Conservation (phyloP, 257 asterid genomes). For the Fraxinus pennsylvanica region DNA sequence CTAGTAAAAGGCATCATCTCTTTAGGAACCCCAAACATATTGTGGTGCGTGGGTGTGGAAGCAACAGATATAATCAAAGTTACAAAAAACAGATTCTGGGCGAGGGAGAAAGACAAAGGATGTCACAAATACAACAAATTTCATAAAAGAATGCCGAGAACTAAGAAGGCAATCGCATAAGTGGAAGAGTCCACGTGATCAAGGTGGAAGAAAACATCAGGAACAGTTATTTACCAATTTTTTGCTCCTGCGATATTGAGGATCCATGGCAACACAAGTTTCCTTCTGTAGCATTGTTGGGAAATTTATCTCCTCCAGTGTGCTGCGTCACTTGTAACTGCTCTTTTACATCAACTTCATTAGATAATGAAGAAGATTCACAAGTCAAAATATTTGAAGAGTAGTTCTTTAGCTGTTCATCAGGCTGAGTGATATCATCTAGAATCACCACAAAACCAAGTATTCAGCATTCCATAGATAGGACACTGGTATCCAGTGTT, state of each 20-base stretch:
- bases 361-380: conserved; percentile 35
- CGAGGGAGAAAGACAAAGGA: conserved; percentile 12
- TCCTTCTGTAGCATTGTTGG: conserved; percentile 29
- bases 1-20: neutral
- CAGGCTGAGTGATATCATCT: conserved; percentile 86
- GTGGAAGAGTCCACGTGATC: conserved; percentile 9
- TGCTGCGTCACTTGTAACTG: conserved; percentile 29
- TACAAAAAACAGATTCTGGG: neutral
- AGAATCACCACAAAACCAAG: conserved; percentile 35
- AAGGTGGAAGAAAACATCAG: conserved; percentile 24
- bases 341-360: conserved; percentile 37
- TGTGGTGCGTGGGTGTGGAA: neutral
- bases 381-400: conserved; percentile 29
- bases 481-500: neutral
- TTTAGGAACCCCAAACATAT: neutral
- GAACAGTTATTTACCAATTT: conserved; percentile 44
- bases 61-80: neutral
- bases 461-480: conserved; percentile 24
- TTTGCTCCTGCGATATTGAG: conserved; percentile 35
- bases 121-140: conserved; percentile 7
- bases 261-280: conserved; percentile 23
- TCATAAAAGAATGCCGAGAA: conserved; percentile 6
- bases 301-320: conserved; percentile 33
- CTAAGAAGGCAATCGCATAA: neutral
- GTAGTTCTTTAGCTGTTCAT: conserved; percentile 43